These are phyloP conservation scores for Cymbopogon flexuosus DNA, from an alignment of 202 grass and related monocot genomes.

Conservation along the genomic window DNA sequence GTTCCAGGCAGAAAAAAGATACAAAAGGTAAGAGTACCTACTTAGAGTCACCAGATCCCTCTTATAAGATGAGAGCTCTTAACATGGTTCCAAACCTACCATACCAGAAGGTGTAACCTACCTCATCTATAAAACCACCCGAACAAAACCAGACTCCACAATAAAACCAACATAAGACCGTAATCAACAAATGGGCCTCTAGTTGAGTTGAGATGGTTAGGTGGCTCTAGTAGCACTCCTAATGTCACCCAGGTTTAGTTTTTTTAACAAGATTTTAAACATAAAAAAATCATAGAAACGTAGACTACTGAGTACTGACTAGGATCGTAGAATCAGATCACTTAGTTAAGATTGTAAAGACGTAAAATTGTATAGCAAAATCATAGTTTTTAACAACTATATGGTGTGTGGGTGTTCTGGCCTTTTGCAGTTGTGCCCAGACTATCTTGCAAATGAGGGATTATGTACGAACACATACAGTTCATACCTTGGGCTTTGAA, in stretches of 20 bases:
- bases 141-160: neutral
- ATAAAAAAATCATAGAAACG: neutral
- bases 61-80: neutral
- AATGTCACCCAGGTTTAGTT: neutral
- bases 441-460: neutral
- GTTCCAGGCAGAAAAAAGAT: neutral
- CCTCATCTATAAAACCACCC: neutral
- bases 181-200: neutral
- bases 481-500: conserved; percentile 13
- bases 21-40: neutral
- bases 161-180: neutral
- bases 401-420: neutral
- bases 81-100: neutral
- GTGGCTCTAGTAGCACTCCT: neutral
- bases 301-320: neutral
- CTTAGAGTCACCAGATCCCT: neutral
- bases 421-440: neutral
- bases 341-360: neutral
- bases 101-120: neutral
- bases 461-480: neutral
- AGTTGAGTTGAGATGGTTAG: neutral
- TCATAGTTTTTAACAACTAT: neutral
- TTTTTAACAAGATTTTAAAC: neutral
- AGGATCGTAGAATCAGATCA: neutral
- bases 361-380: neutral